These are phyloP conservation scores for Aphanomyces euteiches DNA, from an alignment of 352 stramenopile species.

Conservation along the genomic window DNA sequence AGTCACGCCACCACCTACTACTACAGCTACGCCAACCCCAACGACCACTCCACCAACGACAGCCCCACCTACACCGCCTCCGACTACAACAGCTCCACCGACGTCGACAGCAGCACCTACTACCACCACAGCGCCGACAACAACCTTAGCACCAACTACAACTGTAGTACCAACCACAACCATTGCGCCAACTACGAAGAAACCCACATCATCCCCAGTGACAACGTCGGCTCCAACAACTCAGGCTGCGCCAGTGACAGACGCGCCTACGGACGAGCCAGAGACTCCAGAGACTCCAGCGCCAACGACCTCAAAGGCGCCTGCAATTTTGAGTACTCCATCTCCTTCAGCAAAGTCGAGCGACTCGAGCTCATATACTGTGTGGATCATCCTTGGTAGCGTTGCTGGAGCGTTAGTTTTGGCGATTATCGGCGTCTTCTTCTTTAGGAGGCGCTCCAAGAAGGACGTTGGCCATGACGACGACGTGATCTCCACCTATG, in stretches of 20 bases:
- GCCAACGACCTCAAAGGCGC: neutral
- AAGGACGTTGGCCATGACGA: conserved; percentile 8
- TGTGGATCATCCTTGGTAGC: conserved; percentile 20
- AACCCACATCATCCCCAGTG: neutral
- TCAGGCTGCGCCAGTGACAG: neutral
- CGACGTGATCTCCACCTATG: conserved; percentile 6
- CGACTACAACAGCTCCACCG: neutral
- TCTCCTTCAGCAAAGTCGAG: neutral
- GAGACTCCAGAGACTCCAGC: neutral
- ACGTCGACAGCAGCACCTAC: neutral
- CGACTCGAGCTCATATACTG: neutral
- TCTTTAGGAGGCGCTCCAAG: neutral
- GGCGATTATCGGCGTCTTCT: neutral
- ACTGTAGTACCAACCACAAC: neutral
- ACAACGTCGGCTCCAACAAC: neutral
- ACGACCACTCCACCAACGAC: neutral
- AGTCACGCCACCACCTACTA: neutral
- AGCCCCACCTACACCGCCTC: neutral
- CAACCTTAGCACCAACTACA: neutral
- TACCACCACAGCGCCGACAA: neutral
- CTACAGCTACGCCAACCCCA: neutral
- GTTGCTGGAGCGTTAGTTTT: neutral
- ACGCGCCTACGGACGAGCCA: no score
- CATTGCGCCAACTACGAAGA: neutral
- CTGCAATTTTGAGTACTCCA: neutral